Evolutionary conservation across 2,329 filamentous ascomycete species (phyloP).

Genomic region (Pseudogymnoascus sp.): DNA sequence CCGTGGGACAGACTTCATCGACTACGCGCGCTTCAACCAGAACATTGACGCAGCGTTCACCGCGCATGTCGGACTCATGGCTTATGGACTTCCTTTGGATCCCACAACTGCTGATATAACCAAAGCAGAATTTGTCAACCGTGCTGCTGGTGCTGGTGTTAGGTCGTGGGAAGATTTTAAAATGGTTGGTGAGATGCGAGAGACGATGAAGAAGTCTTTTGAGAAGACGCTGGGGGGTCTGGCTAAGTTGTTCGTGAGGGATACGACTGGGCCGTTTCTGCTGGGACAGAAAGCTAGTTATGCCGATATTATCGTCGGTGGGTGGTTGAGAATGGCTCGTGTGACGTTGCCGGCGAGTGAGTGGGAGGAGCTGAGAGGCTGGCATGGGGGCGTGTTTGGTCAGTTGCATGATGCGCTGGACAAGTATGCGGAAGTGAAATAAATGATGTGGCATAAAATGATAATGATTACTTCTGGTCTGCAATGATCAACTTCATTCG

Average conservation of each 20-base stretch:
- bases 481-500: neutral
- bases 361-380: slow-evolving; percentile 15
- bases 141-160: slow-evolving; percentile 42
- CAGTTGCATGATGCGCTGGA: slow-evolving; percentile 16
- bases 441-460: neutral
- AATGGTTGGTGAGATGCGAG: slow-evolving; percentile 28
- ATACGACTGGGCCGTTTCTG: slow-evolving; percentile 28
- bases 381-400: slow-evolving; percentile 18
- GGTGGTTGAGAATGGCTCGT: slow-evolving; percentile 34
- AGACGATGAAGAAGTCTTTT: slow-evolving; percentile 25
- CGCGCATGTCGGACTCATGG: slow-evolving; percentile 37
- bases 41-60: slow-evolving; percentile 51
- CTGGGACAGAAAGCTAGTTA: slow-evolving; percentile 31
- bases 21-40: slow-evolving; percentile 46
- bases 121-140: slow-evolving; percentile 43
- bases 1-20: slow-evolving; percentile 15
- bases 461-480: neutral
- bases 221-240: slow-evolving; percentile 27
- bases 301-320: slow-evolving; percentile 39
- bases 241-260: slow-evolving; percentile 30
- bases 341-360: slow-evolving; percentile 14
- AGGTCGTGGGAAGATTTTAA: slow-evolving; percentile 38
- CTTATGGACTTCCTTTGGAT: slow-evolving; percentile 44
- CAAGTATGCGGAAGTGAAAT: slow-evolving; percentile 14
- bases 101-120: slow-evolving; percentile 37